phyloP scores from a whole-genome alignment of 768 basidiomycete species.

The Strobilomyces dryophilus region DNA sequence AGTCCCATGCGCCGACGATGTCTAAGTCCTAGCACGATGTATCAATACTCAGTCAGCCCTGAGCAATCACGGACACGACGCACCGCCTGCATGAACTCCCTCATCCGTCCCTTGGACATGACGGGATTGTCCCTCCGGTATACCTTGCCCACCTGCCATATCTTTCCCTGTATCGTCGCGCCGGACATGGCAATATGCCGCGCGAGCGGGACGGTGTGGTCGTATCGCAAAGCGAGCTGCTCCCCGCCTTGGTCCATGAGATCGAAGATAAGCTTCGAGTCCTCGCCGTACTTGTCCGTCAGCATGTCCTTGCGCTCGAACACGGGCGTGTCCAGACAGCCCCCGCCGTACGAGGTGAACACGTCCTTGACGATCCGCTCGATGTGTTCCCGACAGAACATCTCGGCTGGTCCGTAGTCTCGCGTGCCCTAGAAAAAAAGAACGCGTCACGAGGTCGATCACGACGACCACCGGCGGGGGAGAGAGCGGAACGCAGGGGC shows the following conservation, averaged over 20 bases:
- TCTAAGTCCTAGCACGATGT: conserved; percentile 74
- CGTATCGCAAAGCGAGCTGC: conserved; percentile 89
- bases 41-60: neutral
- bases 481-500: conserved; percentile 15
- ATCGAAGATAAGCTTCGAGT: conserved; percentile 96
- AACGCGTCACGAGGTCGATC: neutral
- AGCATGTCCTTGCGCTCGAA: conserved; percentile 97
- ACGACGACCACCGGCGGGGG: neutral
- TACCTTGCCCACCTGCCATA: conserved; percentile 99
- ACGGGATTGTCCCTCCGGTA: conserved; percentile 95
- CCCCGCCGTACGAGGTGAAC: conserved; percentile 86
- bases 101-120: conserved; percentile 97
- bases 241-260: conserved; percentile 97
- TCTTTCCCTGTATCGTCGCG: conserved; percentile 72
- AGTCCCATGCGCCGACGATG: conserved; percentile 86
- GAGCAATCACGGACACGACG: neutral
- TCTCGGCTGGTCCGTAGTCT: conserved; percentile 90
- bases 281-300: conserved; percentile 96
- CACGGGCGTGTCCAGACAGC: conserved; percentile 95
- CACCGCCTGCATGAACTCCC: conserved; percentile 95
- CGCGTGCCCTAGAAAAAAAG: conserved; percentile 71
- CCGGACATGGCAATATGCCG: conserved; percentile 94
- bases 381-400: conserved; percentile 87
- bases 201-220: conserved; percentile 96
- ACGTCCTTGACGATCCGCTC: conserved; percentile 83